Base-by-base conservation (phyloP, 257 asterid species). In the Perilla frutescens region DNA sequence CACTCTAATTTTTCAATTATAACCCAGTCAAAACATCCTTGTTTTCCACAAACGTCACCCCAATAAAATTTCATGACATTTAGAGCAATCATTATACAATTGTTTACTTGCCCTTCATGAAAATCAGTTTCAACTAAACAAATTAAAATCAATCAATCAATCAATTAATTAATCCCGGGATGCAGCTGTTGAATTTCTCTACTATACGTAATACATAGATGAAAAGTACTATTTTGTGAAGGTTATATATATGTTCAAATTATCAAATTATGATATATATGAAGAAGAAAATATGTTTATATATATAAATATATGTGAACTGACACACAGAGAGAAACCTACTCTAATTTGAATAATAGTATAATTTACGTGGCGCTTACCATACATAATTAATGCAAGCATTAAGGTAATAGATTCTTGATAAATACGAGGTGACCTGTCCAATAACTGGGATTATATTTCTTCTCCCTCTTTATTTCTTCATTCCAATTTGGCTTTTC, bases 351-450 rank as follows among this genome's bases (percentile, higher is more conserved):
- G 39, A 53, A 73, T 54, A 74, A 55, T 71, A 12, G 36, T 32
- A 8, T 66, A 34, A 34, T 34, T 15, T 73, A 58, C 14, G 36
- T 47, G 12, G 50, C 50, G 56, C 47, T 51, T 74, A 45, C 49
- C 9, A 37, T 66, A 43, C 40, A 67, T 62, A 73, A 73, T 73
- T 70, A 70, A 14, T 11, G 0, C 6, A 11, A 71, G 8, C 44
- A 62, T 54, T 73, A 51, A 71, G 39, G 32, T 15, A 1, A 69
- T 20, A 77, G 74, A 72, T 79, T 74, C 70, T 63, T 62, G 70
- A 66, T 81, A 68, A 80, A 75, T 79, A 13, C 9, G 55, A 57
- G 47, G 26, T 87, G 77, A 75, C 81, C 81, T 81, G 90, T 65
- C 76, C 70, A 72, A 65, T 75, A 65, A 65, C 79, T 67, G 67